A percentile compares a stretch with the other conserved stretches of the same genome.
These are phyloP conservation scores for Hanseniaspora clermontiae DNA, from an alignment of 805 yeast species.

Conservation along the genomic window DNA sequence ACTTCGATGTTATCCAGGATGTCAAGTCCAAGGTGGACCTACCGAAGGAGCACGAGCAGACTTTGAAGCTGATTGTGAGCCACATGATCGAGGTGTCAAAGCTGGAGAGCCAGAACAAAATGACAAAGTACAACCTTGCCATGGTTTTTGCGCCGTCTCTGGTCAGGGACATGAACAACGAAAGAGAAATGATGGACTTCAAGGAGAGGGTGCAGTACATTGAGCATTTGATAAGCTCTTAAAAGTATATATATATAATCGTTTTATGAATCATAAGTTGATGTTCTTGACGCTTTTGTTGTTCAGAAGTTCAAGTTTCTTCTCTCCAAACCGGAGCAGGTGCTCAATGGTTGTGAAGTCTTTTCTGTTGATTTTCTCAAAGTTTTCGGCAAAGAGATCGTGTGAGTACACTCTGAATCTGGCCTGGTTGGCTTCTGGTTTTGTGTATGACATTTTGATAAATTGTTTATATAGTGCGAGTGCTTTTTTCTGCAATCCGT, in stretches of 20 bases:
- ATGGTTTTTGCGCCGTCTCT: constrained; percentile 93
- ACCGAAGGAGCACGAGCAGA: constrained; percentile 55
- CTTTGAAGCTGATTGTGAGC: constrained; percentile 42
- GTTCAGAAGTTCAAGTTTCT: constrained; percentile 58
- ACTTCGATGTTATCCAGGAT: constrained; percentile 24
- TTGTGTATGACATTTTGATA: constrained; percentile 33
- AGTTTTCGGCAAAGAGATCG: constrained; percentile 46
- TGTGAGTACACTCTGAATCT: constrained; percentile 39
- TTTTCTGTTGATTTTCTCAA: constrained; percentile 48
- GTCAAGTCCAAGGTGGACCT: constrained; percentile 37
- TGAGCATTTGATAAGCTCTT: constrained; percentile 43
- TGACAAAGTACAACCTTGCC: constrained; percentile 72
- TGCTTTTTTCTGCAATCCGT: constrained; percentile 44
- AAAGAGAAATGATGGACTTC: constrained; percentile 75
- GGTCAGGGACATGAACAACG: constrained; percentile 65
- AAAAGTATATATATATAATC: neutral
- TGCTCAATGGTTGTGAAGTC: constrained; percentile 82
- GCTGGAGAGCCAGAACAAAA: constrained; percentile 48
- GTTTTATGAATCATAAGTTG: constrained; percentile 21
- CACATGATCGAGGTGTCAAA: constrained; percentile 55
- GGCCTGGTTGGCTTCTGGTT: constrained; percentile 36
- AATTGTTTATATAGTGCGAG: constrained; percentile 38
- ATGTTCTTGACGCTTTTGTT: constrained; percentile 62
- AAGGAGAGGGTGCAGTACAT: constrained; percentile 64
- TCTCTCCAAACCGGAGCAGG: constrained; percentile 61